These are phyloP conservation scores for Beauveria bassiana DNA, from an alignment of 2,329 filamentous ascomycete species.

Conservation along the genomic window DNA sequence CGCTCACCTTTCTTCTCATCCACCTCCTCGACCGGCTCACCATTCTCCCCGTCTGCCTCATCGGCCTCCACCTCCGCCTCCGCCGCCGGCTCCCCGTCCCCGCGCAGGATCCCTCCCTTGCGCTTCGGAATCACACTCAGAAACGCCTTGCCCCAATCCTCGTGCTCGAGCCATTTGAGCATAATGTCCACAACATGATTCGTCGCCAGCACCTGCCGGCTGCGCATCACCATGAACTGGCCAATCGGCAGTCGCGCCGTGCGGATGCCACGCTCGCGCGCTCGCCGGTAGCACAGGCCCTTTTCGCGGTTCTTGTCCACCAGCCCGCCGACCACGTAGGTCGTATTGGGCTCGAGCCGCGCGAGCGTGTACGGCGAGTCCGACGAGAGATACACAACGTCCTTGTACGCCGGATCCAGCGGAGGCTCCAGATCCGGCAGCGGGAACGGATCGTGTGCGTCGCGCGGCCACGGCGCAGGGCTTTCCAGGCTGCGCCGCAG, in stretches of 20 bases:
- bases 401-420: slow-evolving; percentile 26
- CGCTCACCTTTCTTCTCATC: slow-evolving; percentile 17
- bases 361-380: slow-evolving; percentile 84
- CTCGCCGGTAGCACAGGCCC: slow-evolving; percentile 81
- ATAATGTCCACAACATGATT: slow-evolving; percentile 98
- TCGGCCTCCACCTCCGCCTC: slow-evolving; percentile 16
- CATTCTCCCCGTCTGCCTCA: slow-evolving; percentile 16
- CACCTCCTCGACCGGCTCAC: slow-evolving; percentile 12
- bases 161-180: slow-evolving; percentile 81
- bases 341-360: slow-evolving; percentile 76
- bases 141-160: slow-evolving; percentile 89
- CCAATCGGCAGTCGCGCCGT: slow-evolving; percentile 91
- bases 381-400: slow-evolving; percentile 79
- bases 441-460: slow-evolving; percentile 26
- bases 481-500: slow-evolving; percentile 35
- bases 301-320: slow-evolving; percentile 97
- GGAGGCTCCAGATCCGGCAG: slow-evolving; percentile 26
- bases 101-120: slow-evolving; percentile 69
- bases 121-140: slow-evolving; percentile 80
- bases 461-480: slow-evolving; percentile 23
- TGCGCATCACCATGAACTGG: slow-evolving; percentile 89
- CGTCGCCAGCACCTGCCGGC: slow-evolving; percentile 77
- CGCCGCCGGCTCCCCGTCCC: slow-evolving; percentile 19
- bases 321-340: slow-evolving; percentile 87
- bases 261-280: slow-evolving; percentile 65